Percentiles rank a stretch among this genome's conserved stretches.
These are phyloP conservation scores for Coemansia sp. DNA, from an alignment of 192 early-diverging fungal species.

Conservation along the genomic window DNA sequence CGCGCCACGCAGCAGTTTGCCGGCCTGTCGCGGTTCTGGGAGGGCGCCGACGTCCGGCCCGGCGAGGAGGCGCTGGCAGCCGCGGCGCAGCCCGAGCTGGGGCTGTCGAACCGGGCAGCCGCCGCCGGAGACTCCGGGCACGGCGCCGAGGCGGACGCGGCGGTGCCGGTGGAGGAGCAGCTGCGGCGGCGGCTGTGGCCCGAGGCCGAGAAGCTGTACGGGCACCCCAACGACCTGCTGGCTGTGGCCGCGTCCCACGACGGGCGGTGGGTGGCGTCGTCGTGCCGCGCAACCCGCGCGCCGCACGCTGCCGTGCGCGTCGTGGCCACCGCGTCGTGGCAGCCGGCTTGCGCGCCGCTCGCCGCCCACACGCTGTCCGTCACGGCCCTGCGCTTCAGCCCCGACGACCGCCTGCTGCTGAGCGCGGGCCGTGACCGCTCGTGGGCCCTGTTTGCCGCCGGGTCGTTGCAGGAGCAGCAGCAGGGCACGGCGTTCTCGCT, in stretches of 20 bases:
- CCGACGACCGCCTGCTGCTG: constrained; percentile 61
- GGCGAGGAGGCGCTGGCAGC: constrained; percentile 58
- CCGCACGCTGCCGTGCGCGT: constrained; percentile 43
- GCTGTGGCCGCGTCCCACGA: constrained; percentile 69
- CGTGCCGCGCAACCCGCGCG: constrained; percentile 33
- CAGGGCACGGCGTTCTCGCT: constrained; percentile 58
- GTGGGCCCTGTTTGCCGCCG: constrained; percentile 84
- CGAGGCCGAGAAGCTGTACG: constrained; percentile 93
- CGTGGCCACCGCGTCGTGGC: constrained; percentile 29
- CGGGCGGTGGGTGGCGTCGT: constrained; percentile 70
- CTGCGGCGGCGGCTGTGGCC: constrained; percentile 94
- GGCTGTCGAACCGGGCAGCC: constrained; percentile 95
- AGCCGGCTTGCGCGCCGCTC: constrained; percentile 53
- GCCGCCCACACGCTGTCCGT: constrained; percentile 82
- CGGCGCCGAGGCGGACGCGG: constrained; percentile 59
- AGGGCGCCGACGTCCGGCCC: constrained; percentile 10
- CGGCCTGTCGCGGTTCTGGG: constrained; percentile 45
- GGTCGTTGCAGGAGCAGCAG: too few relatives aligned
- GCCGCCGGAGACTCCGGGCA: constrained; percentile 34
- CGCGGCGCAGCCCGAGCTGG: constrained; percentile 81
- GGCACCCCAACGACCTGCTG: constrained; percentile 93
- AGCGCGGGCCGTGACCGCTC: constrained; percentile 84
- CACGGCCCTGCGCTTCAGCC: constrained; percentile 79
- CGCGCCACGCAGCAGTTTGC: constrained; percentile 79
- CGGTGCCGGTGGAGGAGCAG: constrained; percentile 80